Evolutionary conservation across 1,284 basidiomycete species (phyloP), one percentile per base, ranked within the genome.

Genomic region (Irpex sp.): DNA sequence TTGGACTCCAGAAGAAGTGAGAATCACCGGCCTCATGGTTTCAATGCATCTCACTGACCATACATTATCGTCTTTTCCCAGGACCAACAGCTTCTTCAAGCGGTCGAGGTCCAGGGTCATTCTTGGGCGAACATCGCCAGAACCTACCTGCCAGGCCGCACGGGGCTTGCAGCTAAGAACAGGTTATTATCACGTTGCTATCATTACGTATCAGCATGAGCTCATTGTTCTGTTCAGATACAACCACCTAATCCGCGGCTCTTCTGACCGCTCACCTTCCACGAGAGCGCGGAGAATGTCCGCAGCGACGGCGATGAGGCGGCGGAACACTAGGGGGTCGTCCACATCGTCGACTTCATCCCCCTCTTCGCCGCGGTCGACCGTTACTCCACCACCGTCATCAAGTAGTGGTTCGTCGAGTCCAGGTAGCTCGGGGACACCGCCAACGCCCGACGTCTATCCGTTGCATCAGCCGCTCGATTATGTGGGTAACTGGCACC

Each of bases 101-200:
- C 82, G 6, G 83, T 85, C 56, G 74, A 79, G 57, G 78, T 81
- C 62, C 81, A 83, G 64, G 83, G 83, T 17, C 84, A 82, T 68
- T 80, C 82, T 4, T 85, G 83, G 83, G 83, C 82, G 0, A 83
- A 83, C 68, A 85, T 85, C 57, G 83, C 83, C 48, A 82, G 83
- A 66, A 82, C 79, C 5, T 83, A 83, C 67, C 83, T 85, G 71
- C 83, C 83, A 59, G 82, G 83, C 9, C 77, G 83, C 47, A 85
- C 82, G 15, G 83, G 82, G 13, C 75, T 85, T 17, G 81, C 82
- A 5, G 82, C 82, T n/a, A 85, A 84, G 76, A 85, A 85, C 72
- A 77, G 83, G 83, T 83, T 68, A 58, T 44, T 34, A 72, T 36
- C 51, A 60, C 49, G 36, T 52, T 52, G 49, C 49, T n/a, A 52